Evolutionary conservation across 805 yeast species (phyloP).

Genomic region (Candida sphagnicola): DNA sequence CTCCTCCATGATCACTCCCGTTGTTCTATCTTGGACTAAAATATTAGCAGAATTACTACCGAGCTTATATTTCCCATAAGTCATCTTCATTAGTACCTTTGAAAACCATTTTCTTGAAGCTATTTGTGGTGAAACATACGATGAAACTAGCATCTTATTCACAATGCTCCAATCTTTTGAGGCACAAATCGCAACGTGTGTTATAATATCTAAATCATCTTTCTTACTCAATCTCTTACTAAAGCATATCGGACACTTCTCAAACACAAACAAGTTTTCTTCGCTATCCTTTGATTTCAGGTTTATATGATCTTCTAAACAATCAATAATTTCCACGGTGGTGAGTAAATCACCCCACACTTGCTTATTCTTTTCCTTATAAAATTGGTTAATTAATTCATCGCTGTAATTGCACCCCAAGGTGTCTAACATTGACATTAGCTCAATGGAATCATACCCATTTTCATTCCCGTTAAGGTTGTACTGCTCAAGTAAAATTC

Average conservation of each 20-base stretch:
- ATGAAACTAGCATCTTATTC: slow-evolving; percentile 56
- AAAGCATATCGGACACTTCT: slow-evolving; percentile 78
- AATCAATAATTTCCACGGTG: slow-evolving; percentile 42
- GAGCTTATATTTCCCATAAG: slow-evolving; percentile 81
- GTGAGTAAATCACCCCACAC: slow-evolving; percentile 53
- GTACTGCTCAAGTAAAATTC: slow-evolving; percentile 52
- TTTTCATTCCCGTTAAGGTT: slow-evolving; percentile 32
- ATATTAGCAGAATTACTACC: slow-evolving; percentile 91
- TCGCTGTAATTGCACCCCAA: slow-evolving; percentile 52
- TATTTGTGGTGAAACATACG: slow-evolving; percentile 72
- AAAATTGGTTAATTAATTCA: slow-evolving; percentile 51
- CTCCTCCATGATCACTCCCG: slow-evolving; percentile 90
- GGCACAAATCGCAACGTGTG: slow-evolving; percentile 85
- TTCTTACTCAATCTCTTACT: slow-evolving; percentile 51
- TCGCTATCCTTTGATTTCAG: slow-evolving; percentile 12
- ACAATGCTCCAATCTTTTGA: slow-evolving; percentile 72
- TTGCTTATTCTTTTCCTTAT: slow-evolving; percentile 40
- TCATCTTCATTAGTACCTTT: slow-evolving; percentile 73
- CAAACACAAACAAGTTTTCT: slow-evolving; percentile 51
- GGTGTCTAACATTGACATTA: slow-evolving; percentile 60
- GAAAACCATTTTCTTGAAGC: slow-evolving; percentile 91
- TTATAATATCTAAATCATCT: slow-evolving; percentile 65
- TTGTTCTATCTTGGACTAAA: slow-evolving; percentile 83
- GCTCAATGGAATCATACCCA: slow-evolving; percentile 52
- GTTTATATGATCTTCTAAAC: slow-evolving; percentile 39